Evolutionary conservation across 441 rosid species (phyloP).

Genomic region (Populus hybrid): DNA sequence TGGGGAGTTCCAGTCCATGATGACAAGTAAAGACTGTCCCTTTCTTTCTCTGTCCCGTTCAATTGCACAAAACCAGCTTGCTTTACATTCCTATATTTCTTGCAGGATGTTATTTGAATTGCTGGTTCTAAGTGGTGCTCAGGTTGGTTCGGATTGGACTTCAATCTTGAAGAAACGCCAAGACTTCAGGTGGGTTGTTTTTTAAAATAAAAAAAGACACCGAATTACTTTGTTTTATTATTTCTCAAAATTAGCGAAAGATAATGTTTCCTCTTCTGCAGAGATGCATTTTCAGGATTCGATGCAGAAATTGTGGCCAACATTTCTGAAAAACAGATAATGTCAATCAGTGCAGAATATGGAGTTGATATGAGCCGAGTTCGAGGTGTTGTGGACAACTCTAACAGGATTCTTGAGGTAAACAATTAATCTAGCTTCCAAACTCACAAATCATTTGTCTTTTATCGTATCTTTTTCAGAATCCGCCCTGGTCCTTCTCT

Average conservation of each 20-base stretch:
- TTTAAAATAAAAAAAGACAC: not conserved
- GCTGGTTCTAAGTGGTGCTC: slow-evolving; percentile 70
- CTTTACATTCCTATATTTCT: not conserved
- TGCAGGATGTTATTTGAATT: slow-evolving; percentile 68
- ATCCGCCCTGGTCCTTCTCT: not conserved
- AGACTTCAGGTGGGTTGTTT: slow-evolving; percentile 44
- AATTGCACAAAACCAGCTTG: not conserved
- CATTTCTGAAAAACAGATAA: slow-evolving; percentile 57
- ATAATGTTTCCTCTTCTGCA: slow-evolving; percentile 8
- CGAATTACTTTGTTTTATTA: too few relatives aligned
- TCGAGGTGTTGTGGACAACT: slow-evolving; percentile 69
- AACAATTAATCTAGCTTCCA: not conserved
- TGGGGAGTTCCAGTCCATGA: slow-evolving; percentile 89
- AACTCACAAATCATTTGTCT: not conserved
- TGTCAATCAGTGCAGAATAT: slow-evolving; percentile 45
- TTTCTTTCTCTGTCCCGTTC: not conserved
- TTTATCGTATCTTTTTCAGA: not conserved
- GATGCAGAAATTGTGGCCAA: slow-evolving; percentile 54
- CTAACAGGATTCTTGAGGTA: slow-evolving; percentile 59
- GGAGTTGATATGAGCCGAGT: slow-evolving; percentile 58
- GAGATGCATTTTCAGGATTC: slow-evolving; percentile 66
- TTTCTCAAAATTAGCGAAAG: not conserved
- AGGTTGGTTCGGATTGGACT: slow-evolving; percentile 92
- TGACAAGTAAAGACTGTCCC: slow-evolving; percentile 45
- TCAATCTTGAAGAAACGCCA: slow-evolving; percentile 73